Conservation (phyloP, 768 basidiomycete species). For the Epithele typhae region DNA sequence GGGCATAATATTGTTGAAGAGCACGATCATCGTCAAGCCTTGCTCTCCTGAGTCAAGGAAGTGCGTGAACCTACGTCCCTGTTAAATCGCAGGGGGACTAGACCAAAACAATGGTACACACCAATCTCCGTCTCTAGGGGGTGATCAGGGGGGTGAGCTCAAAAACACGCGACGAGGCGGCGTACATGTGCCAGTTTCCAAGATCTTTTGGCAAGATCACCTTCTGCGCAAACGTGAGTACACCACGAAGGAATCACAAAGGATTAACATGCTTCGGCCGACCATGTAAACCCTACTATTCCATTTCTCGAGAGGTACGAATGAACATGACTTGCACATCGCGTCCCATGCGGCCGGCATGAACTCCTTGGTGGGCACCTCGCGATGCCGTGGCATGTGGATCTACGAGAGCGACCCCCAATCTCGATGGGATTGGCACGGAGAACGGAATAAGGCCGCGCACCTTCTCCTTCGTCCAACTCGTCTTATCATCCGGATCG, state of each 20-base stretch:
- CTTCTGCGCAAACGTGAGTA: constrained; percentile 3
- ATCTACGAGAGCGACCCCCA: constrained; percentile 7
- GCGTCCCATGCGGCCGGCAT: constrained; percentile 25
- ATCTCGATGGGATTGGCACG: too few relatives aligned
- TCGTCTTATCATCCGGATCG: constrained; percentile 31
- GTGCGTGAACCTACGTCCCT: constrained; percentile 22
- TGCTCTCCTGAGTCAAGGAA: constrained; percentile 38
- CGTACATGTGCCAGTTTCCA: constrained; percentile 33
- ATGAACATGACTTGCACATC: constrained; percentile 10
- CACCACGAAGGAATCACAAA: too few relatives aligned
- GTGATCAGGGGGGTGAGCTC: not conserved
- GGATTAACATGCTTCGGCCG: too few relatives aligned
- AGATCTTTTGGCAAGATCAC: constrained; percentile 26
- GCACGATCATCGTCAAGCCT: constrained; percentile 31
- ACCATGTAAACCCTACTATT: too few relatives aligned
- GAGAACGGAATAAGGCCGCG: too few relatives aligned
- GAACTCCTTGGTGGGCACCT: constrained; percentile 22
- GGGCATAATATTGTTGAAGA: constrained; percentile 32
- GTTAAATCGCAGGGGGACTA: too few relatives aligned
- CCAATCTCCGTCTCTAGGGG: constrained; percentile 26
- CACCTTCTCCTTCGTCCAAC: constrained; percentile 30
- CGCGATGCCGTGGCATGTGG: constrained; percentile 30
- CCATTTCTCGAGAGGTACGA: not conserved
- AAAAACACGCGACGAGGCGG: not conserved
- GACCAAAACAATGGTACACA: not conserved